Base-by-base conservation (phyloP, 345 rosid genomes). In the Brassica nigra region DNA sequence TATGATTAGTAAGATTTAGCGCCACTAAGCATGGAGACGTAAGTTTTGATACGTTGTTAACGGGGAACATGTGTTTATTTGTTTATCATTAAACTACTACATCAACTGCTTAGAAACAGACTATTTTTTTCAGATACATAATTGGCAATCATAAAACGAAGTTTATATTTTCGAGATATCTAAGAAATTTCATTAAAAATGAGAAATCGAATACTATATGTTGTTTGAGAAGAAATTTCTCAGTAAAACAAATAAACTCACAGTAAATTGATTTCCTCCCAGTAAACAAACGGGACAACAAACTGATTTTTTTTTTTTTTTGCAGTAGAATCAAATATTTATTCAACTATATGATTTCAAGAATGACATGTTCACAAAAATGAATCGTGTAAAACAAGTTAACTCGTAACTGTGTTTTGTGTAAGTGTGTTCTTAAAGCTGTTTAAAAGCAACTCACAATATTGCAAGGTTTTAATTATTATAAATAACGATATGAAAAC, bases 61-160 rank as follows among this genome's bases (percentile, higher is more conserved):
- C 57, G 55, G 39, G 78, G 39, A 73, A 73, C 78, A 79, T 68
- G 31, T 73, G 73, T 57, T 65, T 8, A 28, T 71, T 55, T 71
- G 47, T 71, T 77, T 55, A 11, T 49, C 69, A 70, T 62, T 61
- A 30, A 44, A 6, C 73, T 28, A 23, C 14, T 42, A 11, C n/a
- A 2, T 10, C 15, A 57, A 12, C n/a, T 66, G 70, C 16, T 74
- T 30, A 20, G 62, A 58, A 54, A 57, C 30, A 8, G 29, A 34
- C 37, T 34, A 5, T 34, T 34, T 34, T 34, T 34, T 36, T 42
- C 49, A 42, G 10, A 42, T 42, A 4, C 49, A 42, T 42, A 42
- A 42, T 42, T 42, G 49, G 11, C 49, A 10, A 42, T 42, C 14
- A 42, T 42, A 42, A 42, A 42, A 42, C 49, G 49, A 42, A 10